Evolutionary conservation across 2,329 filamentous ascomycete species (phyloP), one percentile per base, ranked within the genome.

Genomic region (Fusarium falciforme): DNA sequence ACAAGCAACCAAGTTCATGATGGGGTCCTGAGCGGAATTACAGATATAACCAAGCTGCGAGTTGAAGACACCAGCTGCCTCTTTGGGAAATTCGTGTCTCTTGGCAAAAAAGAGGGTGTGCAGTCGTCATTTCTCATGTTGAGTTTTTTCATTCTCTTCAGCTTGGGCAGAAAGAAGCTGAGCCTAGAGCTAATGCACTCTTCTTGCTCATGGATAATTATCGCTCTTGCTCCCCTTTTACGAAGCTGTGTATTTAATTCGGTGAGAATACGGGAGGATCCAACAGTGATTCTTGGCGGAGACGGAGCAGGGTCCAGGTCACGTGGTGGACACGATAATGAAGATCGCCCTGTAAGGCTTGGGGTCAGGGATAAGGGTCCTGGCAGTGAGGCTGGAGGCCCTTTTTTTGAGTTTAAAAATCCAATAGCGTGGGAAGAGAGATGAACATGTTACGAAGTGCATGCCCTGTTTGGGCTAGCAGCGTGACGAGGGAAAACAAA

Each of bases 31-130:
- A 10, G 73, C 73, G 71, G 74, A 74, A 76, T 58, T 47, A 29
- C 44, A 25, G 44, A 49, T 49, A 49, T 25, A 49, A n/a, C 12
- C 8, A 17, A 60, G 63, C 64, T 62, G 70, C 63, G 52, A 55
- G 47, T 17, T 61, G 44, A 38, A 22, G 22, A 42, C 31, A 36
- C 63, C 36, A 22, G 55, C 20, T 49, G 66, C 67, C 52, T 20
- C 22, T 72, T 77, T 55, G 31, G 74, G 75, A 38, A 76, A 76
- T 61, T 65, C 75, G 75, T 76, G 63, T 75, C 6, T 11, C 49
- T 14, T 22, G 22, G 25, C 58, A 49, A 42, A 61, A 57, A 61
- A 42, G 54, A 49, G 55, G 61, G 69, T 66, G 55, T 31, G 57
- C 22, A 47, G 20, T 40, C 38, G 61, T 65, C 36, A 59, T 47